A percentile compares a stretch with the other conserved stretches of the same genome.
These are phyloP conservation scores for Sindora glabra DNA, from an alignment of 306 rosid species.

Conservation along the genomic window DNA sequence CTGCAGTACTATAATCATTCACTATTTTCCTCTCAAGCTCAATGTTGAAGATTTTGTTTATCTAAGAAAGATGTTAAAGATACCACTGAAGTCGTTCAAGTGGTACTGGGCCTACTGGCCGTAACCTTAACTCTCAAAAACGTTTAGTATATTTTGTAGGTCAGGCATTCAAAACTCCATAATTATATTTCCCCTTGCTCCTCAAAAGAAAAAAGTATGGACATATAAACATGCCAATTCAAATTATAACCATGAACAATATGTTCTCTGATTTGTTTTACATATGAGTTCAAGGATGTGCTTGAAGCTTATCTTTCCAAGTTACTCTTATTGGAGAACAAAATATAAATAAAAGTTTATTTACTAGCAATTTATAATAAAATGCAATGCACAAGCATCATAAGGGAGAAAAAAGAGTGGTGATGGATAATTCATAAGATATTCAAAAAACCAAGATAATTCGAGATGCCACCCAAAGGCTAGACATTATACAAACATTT, in stretches of 20 bases:
- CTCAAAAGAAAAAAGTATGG: not conserved
- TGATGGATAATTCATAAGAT: not conserved
- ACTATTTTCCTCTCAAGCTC: not conserved
- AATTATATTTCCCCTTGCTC: no score
- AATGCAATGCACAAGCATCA: not conserved
- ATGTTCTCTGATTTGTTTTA: not conserved
- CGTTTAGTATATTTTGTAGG: no score
- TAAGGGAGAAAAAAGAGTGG: not conserved
- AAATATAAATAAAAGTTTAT: not conserved
- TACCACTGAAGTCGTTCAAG: no score
- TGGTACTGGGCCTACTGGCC: no score
- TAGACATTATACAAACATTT: no score
- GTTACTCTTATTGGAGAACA: not conserved
- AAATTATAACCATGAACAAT: not conserved
- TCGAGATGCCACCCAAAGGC: constrained; percentile 2
- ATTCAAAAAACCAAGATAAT: not conserved
- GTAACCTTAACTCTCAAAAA: no score
- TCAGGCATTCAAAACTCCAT: no score
- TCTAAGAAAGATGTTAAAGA: no score
- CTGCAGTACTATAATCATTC: not conserved
- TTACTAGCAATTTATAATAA: not conserved
- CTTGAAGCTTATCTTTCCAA: not conserved
- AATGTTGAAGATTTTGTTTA: not conserved
- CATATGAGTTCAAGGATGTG: not conserved
- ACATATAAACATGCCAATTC: not conserved